Base-by-base conservation (phyloP, 805 yeast genomes). In the Zygosaccharomyces bailii region DNA sequence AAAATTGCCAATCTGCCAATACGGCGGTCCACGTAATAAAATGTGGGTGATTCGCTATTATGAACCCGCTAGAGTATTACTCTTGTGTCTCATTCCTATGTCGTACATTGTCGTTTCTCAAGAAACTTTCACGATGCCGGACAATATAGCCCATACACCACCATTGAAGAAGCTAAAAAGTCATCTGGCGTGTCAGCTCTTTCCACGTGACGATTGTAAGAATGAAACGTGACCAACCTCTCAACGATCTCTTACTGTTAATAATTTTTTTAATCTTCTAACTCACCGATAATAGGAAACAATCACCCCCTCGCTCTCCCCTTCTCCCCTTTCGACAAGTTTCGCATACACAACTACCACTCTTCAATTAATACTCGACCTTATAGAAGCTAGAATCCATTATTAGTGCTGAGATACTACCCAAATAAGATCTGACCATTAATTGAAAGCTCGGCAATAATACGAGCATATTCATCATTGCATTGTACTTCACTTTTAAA, bases 271-370 rank as follows among this genome's bases (percentile, higher is more conserved):
- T 4, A 25, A 25, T 25, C 30, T 27, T 27, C 7, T 7, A 11
- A 37, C 33, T 20, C 30, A 25, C 21, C 32, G 40, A 37, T 37
- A 25, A 14, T 37, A n/a, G n/a, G n/a, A 16, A 24, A 25, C 14
- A 17, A 10, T 25, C 21, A 24, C 33, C 33, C 24, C 32, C 37
- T 32, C 32, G 16, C 14, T 30, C 30, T 25, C 40, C 40, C 40
- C 32, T 25, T 25, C 32, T 25, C 40, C 40, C 40, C 32, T 25
- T 37, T 20, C 20, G 13, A 27, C 13, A 27, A n/a, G 14, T 27
- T n/a, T 27, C 13, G 13, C 16, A 27, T 10, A 27, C 14, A 27
- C 31, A 27, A n/a, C 31, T n/a, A 16, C 6, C 8, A 27, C 31
- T 10, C 13, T 27, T 27, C 4, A 27, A n/a, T n/a, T 10, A 27